These are phyloP conservation scores for Calonectria pseudoturangicola DNA, from an alignment of 2,329 filamentous ascomycete species.

Conservation along the genomic window DNA sequence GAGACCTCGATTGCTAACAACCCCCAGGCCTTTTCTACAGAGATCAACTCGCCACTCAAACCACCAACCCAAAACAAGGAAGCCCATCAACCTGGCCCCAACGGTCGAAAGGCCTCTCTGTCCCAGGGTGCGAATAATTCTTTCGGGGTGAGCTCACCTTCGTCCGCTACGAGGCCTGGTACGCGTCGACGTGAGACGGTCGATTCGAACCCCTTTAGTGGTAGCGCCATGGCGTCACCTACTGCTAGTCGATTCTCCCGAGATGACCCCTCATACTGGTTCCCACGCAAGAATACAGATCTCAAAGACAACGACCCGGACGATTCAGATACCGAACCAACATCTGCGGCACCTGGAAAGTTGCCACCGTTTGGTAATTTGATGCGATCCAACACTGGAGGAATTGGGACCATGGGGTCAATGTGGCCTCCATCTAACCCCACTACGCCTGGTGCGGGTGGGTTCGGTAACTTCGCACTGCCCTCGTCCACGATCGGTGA, in stretches of 20 bases:
- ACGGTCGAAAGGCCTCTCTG: conserved; percentile 87
- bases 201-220: conserved; percentile 79
- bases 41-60: conserved; percentile 96
- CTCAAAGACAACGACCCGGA: conserved; percentile 73
- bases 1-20: conserved; percentile 48
- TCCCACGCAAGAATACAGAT: conserved; percentile 72
- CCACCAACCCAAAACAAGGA: conserved; percentile 85
- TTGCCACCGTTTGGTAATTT: conserved; percentile 66
- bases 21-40: conserved; percentile 83
- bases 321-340: conserved; percentile 65
- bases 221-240: conserved; percentile 75
- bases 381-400: conserved; percentile 73
- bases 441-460: conserved; percentile 80
- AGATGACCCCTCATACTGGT: conserved; percentile 77
- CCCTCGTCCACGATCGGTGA: conserved; percentile 76
- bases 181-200: conserved; percentile 88
- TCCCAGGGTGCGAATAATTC: conserved; percentile 80
- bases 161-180: conserved; percentile 80
- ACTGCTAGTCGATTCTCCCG: conserved; percentile 75
- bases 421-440: conserved; percentile 71
- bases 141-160: conserved; percentile 84
- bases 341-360: conserved; percentile 58
- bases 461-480: conserved; percentile 93
- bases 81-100: conserved; percentile 74
- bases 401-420: conserved; percentile 66